phyloP scores from a whole-genome alignment of 2,329 filamentous ascomycete species.

The Aspergillus novofumigatus region DNA sequence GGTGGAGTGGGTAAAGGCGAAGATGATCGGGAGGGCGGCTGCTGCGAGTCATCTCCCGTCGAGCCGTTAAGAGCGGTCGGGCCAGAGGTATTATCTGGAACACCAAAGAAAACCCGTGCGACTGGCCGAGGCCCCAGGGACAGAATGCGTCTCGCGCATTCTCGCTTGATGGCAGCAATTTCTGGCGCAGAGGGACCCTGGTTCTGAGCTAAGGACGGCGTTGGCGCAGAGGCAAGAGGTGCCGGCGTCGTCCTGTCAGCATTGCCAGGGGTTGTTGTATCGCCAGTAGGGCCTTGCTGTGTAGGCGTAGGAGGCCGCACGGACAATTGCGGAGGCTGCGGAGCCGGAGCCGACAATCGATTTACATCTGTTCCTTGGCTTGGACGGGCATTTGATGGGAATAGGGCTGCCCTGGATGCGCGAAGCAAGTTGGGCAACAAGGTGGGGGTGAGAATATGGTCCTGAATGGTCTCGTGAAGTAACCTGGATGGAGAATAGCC shows the following conservation, averaged over 20 bases:
- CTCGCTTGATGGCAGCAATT: constrained; percentile 40
- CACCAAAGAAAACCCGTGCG: constrained; percentile 42
- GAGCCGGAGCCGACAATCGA: constrained; percentile 16
- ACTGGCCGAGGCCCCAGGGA: constrained; percentile 43
- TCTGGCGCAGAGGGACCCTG: constrained; percentile 25
- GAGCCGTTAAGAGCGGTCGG: background rate
- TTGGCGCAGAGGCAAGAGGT: constrained; percentile 8
- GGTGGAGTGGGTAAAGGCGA: constrained; percentile 5
- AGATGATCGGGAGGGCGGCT: constrained; percentile 4
- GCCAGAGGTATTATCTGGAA: constrained; percentile 11
- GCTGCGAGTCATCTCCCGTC: background rate
- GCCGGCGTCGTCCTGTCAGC: constrained; percentile 18
- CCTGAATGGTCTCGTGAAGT: constrained; percentile 48
- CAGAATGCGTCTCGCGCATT: constrained; percentile 42
- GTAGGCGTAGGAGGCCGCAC: constrained; percentile 19
- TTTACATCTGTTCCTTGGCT: constrained; percentile 32
- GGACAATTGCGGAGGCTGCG: constrained; percentile 8
- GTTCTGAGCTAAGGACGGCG: constrained; percentile 15
- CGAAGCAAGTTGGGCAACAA: constrained; percentile 58
- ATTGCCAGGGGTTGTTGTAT: constrained; percentile 15
- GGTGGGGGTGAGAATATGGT: constrained; percentile 60
- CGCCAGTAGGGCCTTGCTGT: constrained; percentile 11
- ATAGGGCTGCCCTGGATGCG: constrained; percentile 69
- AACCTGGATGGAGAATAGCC: constrained; percentile 31
- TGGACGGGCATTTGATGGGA: constrained; percentile 77